Percentiles rank a stretch among this genome's conserved stretches.
Evolutionary conservation across 2,329 filamentous ascomycete species (phyloP).

Genomic region (Tolypocladium ovalisporum): DNA sequence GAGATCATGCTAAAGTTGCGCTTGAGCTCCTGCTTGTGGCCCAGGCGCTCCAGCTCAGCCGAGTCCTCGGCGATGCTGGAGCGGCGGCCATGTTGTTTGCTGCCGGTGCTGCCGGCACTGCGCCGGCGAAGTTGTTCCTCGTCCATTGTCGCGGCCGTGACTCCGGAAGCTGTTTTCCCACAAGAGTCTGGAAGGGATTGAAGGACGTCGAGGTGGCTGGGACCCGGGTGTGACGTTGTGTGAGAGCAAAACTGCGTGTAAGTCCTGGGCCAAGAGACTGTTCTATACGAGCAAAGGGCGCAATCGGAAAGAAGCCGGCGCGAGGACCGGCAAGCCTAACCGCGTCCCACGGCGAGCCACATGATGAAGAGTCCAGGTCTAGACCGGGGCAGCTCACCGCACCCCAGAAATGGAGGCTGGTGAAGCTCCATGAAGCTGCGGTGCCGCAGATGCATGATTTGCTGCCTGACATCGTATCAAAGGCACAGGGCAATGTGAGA

Average conservation of each 20-base stretch:
- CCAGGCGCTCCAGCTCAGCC: conserved; percentile 29
- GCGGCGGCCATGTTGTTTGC: not conserved
- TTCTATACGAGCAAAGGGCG: not conserved
- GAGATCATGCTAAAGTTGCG: conserved; percentile 38
- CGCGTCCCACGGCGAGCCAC: not conserved
- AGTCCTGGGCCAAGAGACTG: not conserved
- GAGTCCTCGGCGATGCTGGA: conserved; percentile 16
- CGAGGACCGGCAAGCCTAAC: not conserved
- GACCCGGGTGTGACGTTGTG: not conserved
- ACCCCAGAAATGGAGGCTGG: not conserved
- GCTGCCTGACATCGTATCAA: not conserved
- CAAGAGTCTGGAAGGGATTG: not conserved
- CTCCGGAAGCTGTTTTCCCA: not conserved
- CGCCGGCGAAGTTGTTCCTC: conserved; percentile 1
- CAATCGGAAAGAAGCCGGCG: not conserved
- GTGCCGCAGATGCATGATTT: not conserved
- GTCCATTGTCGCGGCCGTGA: not conserved
- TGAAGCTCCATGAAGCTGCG: not conserved
- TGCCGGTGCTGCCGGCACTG: not conserved
- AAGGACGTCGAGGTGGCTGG: not conserved
- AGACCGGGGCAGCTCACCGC: not conserved
- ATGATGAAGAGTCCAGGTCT: not conserved
- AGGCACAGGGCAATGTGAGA: too few relatives aligned
- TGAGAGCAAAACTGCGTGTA: not conserved
- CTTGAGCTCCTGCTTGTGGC: conserved; percentile 37